Evolutionary conservation across 2,329 filamentous ascomycete species (phyloP).

Genomic region (Hymenoscyphus fraxineus): DNA sequence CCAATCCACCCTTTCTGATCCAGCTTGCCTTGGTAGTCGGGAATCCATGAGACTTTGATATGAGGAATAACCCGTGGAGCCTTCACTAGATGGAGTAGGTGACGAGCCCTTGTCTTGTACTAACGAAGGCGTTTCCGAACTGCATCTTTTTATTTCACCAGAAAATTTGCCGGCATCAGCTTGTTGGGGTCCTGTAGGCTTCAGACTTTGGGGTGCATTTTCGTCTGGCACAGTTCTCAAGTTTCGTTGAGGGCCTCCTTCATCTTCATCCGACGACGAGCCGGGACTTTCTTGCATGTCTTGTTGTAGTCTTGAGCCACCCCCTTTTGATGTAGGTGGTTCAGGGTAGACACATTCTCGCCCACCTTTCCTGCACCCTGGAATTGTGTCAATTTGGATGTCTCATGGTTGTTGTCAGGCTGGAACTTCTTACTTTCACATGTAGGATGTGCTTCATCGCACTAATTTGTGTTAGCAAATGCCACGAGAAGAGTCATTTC

Average conservation of each 20-base stretch:
- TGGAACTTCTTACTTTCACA: slow-evolving; percentile 64
- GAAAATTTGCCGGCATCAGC: slow-evolving; percentile 40
- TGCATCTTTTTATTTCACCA: slow-evolving; percentile 39
- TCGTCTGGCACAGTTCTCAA: slow-evolving; percentile 55
- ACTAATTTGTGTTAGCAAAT: slow-evolving; percentile 51
- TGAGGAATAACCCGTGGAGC: slow-evolving; percentile 29
- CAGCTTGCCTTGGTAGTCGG: slow-evolving; percentile 18
- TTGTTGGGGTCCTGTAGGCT: slow-evolving; percentile 33
- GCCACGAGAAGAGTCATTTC: neutral
- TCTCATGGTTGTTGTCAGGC: slow-evolving; percentile 1
- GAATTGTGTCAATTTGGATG: slow-evolving; percentile 24
- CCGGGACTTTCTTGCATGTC: slow-evolving; percentile 39
- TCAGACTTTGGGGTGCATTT: slow-evolving; percentile 40
- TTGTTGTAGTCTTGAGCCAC: slow-evolving; percentile 16
- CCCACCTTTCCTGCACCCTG: slow-evolving; percentile 86
- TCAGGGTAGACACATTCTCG: slow-evolving; percentile 90
- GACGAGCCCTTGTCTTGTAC: slow-evolving; percentile 51
- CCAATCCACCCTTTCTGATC: slow-evolving; percentile 43
- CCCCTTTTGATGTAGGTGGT: slow-evolving; percentile 41
- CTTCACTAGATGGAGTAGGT: slow-evolving; percentile 47
- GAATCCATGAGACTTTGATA: slow-evolving; percentile 19
- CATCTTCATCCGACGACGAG: slow-evolving; percentile 50
- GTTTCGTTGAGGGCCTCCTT: slow-evolving; percentile 44
- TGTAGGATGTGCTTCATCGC: slow-evolving; percentile 81
- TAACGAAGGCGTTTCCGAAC: slow-evolving; percentile 52